Evolutionary conservation across 305 asterid species (phyloP).

Genomic region (Ilex paraguariensis): DNA sequence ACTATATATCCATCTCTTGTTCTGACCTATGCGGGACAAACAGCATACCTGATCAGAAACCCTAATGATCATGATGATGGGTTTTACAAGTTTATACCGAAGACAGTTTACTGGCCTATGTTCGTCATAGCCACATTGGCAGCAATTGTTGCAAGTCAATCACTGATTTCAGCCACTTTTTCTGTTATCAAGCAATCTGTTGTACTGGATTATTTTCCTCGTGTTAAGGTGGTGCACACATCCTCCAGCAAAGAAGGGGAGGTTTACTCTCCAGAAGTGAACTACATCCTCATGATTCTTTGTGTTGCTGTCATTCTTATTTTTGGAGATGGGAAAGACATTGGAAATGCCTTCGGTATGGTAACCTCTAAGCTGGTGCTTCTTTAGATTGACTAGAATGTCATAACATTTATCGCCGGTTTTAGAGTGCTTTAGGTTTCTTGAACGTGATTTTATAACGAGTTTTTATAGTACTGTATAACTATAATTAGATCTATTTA

Average conservation of each 20-base stretch:
- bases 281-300: slow-evolving; percentile 35
- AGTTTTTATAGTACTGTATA: too few species aligned
- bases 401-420: too few species aligned
- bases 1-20: slow-evolving; percentile 38
- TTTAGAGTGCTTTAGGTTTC: too few species aligned
- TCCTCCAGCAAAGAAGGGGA: slow-evolving; percentile 38
- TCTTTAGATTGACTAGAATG: too few species aligned
- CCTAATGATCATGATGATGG: slow-evolving; percentile 37
- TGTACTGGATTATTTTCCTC: slow-evolving; percentile 41
- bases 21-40: slow-evolving; percentile 43
- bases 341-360: slow-evolving; percentile 45
- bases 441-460: too few species aligned
- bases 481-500: too few species aligned
- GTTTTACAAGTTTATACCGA: slow-evolving; percentile 38
- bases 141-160: slow-evolving; percentile 46
- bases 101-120: slow-evolving; percentile 42
- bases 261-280: slow-evolving; percentile 39
- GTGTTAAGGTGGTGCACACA: slow-evolving; percentile 42
- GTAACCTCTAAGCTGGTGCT: neutral
- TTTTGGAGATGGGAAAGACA: slow-evolving; percentile 43
- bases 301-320: slow-evolving; percentile 39
- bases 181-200: slow-evolving; percentile 42
- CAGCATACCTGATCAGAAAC: slow-evolving; percentile 36
- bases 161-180: slow-evolving; percentile 40
- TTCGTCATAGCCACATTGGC: slow-evolving; percentile 36